phyloP scores from a whole-genome alignment of 768 basidiomycete genomes.

The Tylopilus subfusipes region DNA sequence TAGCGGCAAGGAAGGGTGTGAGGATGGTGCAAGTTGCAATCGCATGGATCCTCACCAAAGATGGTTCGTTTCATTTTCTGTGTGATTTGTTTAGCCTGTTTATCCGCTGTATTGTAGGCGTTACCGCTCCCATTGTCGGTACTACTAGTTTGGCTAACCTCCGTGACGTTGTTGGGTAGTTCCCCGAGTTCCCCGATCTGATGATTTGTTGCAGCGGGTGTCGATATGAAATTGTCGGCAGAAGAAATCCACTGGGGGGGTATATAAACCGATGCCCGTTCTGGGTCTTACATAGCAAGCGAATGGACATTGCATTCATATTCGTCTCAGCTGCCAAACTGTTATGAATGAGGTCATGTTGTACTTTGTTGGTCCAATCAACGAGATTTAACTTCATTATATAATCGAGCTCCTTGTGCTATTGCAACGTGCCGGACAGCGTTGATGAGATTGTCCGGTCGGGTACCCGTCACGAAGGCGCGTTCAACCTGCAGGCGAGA shows the following conservation, averaged over 20 bases:
- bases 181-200: not conserved
- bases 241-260: constrained; percentile 49
- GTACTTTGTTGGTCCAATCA: not conserved
- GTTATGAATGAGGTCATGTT: not conserved
- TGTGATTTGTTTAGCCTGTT: not conserved
- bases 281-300: constrained; percentile 35
- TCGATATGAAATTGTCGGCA: constrained; percentile 42
- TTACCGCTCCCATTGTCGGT: constrained; percentile 45
- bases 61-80: constrained; percentile 16
- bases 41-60: constrained; percentile 37
- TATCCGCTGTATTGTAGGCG: constrained; percentile 13
- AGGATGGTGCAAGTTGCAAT: constrained; percentile 44
- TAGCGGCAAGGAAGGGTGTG: constrained; percentile 35
- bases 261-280: constrained; percentile 40
- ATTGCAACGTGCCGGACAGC: not conserved
- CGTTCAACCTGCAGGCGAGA: not conserved
- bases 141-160: constrained; percentile 40
- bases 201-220: constrained; percentile 22
- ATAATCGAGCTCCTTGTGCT: constrained; percentile 10
- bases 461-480: constrained; percentile 8
- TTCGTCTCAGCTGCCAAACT: too few species aligned
- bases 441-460: constrained; percentile 13
- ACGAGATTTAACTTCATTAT: constrained; percentile 5
- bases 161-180: constrained; percentile 37
- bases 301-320: not conserved